Evolutionary conservation across 1,284 basidiomycete genomes (phyloP), one percentile per base, ranked within the genome.

Genomic region (Taiwanofungus camphoratus): DNA sequence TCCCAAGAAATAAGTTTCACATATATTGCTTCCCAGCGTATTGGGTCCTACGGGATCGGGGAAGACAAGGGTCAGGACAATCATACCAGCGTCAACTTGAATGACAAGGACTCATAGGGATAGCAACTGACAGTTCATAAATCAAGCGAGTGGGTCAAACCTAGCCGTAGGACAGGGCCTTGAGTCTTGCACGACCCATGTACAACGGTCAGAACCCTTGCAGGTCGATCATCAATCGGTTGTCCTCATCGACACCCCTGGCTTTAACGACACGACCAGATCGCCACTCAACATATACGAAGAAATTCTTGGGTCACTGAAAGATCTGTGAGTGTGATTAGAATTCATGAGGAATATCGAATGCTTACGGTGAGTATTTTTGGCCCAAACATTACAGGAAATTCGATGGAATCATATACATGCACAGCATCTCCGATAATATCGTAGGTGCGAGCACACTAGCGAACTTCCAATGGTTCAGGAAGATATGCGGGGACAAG

Each of bases 191-290:
- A 53, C 52, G 5, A 39, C 30, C 8, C 21, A 29, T 4, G 54
- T 67, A 3, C 56, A 62, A 38, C 40, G 54, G 11, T 51, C 61
- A 3, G 42, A 51, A 16, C 36, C 51, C 4, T 66, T 67, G 49
- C 29, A 44, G 18, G 34, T 66, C 7, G 60, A 57, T 30, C 54
- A 57, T 15, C 48, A 45, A 12, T 27, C 31, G n/a, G 49, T 64
- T 7, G 48, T 42, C 5, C 52, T 65, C 15, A 57, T 64, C 34
- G 63, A 66, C 41, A 64, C 61, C 3, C 63, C 63, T 37, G 62
- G 63, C 3, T 65, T 65, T 38, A 61, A 65, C 43, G 62, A 65
- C 45, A 61, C 62, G 1, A 53, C 31, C 20, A 44, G 30, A 15
- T 39, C 40, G n/a, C n/a, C n/a, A n/a, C n/a, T n/a, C n/a, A n/a